phyloP scores from a whole-genome alignment of 345 rosid genomes.

The Citrus medica region DNA sequence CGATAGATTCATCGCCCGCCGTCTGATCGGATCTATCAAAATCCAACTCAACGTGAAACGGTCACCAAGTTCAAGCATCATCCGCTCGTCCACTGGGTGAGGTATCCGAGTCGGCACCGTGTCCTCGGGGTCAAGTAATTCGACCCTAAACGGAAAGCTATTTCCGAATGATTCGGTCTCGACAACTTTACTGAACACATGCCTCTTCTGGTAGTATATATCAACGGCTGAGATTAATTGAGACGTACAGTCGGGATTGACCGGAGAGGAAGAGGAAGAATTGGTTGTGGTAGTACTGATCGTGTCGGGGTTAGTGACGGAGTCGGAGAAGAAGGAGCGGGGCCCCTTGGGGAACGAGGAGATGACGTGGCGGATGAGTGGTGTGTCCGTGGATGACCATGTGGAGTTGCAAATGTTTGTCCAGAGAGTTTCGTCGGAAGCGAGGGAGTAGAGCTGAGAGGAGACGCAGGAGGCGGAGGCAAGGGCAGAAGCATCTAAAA shows the following conservation, averaged over 20 bases:
- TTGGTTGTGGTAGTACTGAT: not conserved
- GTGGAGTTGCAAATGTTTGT: slow-evolving; percentile 45
- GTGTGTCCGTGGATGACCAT: slow-evolving; percentile 65
- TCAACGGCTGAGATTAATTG: slow-evolving; percentile 73
- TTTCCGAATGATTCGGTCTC: slow-evolving; percentile 54
- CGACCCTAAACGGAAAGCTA: too few species aligned
- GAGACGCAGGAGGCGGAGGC: slow-evolving; percentile 60
- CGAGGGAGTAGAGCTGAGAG: slow-evolving; percentile 42
- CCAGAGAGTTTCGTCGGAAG: slow-evolving; percentile 48
- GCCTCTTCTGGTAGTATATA: slow-evolving; percentile 33
- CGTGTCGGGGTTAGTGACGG: slow-evolving; percentile 30
- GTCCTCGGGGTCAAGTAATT: too few species aligned
- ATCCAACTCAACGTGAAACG: too few species aligned
- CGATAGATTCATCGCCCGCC: too few species aligned
- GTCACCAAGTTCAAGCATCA: too few species aligned
- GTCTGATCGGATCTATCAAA: too few species aligned
- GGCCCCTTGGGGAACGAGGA: slow-evolving; percentile 42
- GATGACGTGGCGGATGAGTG: slow-evolving; percentile 33
- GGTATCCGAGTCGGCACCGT: too few species aligned
- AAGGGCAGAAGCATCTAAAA: slow-evolving; percentile 64
- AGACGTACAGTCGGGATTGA: slow-evolving; percentile 3
- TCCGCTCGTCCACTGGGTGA: too few species aligned
- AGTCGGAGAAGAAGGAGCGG: slow-evolving; percentile 72
- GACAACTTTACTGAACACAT: slow-evolving; percentile 44
- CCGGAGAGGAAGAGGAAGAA: not conserved